Evolutionary conservation across 2,329 filamentous ascomycete genomes (phyloP), one percentile per base, ranked within the genome.

Genomic region (Zymoseptoria passerinii): DNA sequence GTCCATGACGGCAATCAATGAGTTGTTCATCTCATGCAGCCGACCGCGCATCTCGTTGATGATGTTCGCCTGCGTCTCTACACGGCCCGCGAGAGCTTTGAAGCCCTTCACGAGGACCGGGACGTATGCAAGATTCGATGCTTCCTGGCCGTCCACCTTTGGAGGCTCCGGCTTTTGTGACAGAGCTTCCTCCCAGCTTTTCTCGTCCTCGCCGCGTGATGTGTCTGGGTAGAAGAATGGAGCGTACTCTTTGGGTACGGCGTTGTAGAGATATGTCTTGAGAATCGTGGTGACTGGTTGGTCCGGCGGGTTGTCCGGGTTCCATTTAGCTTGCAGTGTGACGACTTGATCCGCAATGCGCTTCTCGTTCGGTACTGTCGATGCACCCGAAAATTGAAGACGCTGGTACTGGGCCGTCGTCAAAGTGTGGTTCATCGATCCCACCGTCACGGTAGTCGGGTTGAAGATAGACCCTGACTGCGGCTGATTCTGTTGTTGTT

Each of bases 221-320:
- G 84, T 77, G 16, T 82, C 79, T 1, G 88, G 88, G 63, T 85
- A 83, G 73, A 88, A 92, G 72, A 88, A 91, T 9, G 88, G 88
- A n/a, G 87, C 85, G 70, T 82, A 81, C 55, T 83, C 82, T 67
- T 88, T 83, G 63, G 88, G 85, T 62, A 92, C 88, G 65, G 89
- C 85, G 75, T 94, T 94, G 80, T 94, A 95, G 72, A 94, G 90
- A 77, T 92, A 92, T 70, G 88, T 80, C 72, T 90, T 88, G 76
- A 94, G 90, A 28, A 82, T 83, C 67, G 88, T 91, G 40, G 58
- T 58, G 35, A 52, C 49, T 53, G 59, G 44, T 55, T 65, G 28
- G 51, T 52, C 50, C 4, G 50, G 50, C 23, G 50, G 23, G 50
- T 59, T 62, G 27, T 79, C 74, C 1, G 88, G 85, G 61, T 88